A percentile compares a stretch with the other conserved stretches of the same genome.
Evolutionary conservation across 2,329 filamentous ascomycete genomes (phyloP).

Genomic region (Ceratocystis diversiconidia): DNA sequence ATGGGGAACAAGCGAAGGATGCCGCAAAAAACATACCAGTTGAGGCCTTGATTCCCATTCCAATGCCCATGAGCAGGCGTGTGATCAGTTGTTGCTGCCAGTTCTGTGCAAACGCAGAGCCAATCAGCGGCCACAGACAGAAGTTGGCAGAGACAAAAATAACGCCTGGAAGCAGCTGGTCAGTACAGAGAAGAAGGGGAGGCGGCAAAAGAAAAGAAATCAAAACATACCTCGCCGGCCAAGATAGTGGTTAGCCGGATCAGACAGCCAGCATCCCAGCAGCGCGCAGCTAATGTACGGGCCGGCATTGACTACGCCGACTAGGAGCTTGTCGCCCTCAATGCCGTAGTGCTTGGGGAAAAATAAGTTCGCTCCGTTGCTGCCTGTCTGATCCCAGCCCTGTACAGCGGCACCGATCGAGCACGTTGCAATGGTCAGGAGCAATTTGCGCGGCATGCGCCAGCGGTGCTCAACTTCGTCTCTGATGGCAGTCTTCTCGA

Average conservation of each 20-base stretch:
- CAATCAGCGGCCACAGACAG: conserved; percentile 46
- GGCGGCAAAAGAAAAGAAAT: neutral
- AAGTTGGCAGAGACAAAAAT: conserved; percentile 51
- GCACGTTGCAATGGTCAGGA: conserved; percentile 36
- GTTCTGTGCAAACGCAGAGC: conserved; percentile 42
- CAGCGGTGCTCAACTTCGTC: conserved; percentile 45
- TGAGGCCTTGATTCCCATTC: conserved; percentile 41
- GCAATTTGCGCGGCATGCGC: conserved; percentile 33
- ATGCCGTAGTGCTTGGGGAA: conserved; percentile 35
- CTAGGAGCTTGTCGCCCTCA: conserved; percentile 30
- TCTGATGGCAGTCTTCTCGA: conserved; percentile 26
- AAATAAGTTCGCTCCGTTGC: conserved; percentile 46
- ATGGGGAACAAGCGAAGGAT: neutral
- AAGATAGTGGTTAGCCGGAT: conserved; percentile 46
- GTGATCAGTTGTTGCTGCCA: conserved; percentile 43
- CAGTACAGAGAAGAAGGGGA: conserved; percentile 21
- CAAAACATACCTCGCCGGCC: conserved; percentile 38
- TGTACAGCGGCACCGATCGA: conserved; percentile 42
- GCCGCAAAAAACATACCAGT: conserved; percentile 22
- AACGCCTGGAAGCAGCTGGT: conserved; percentile 29
- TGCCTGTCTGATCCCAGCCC: conserved; percentile 51
- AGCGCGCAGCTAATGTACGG: conserved; percentile 30
- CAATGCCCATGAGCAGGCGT: conserved; percentile 39
- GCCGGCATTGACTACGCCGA: conserved; percentile 27
- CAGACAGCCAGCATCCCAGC: conserved; percentile 43